Evolutionary conservation across 768 basidiomycete genomes (phyloP).

Genomic region (Panaeolus papilionaceus): DNA sequence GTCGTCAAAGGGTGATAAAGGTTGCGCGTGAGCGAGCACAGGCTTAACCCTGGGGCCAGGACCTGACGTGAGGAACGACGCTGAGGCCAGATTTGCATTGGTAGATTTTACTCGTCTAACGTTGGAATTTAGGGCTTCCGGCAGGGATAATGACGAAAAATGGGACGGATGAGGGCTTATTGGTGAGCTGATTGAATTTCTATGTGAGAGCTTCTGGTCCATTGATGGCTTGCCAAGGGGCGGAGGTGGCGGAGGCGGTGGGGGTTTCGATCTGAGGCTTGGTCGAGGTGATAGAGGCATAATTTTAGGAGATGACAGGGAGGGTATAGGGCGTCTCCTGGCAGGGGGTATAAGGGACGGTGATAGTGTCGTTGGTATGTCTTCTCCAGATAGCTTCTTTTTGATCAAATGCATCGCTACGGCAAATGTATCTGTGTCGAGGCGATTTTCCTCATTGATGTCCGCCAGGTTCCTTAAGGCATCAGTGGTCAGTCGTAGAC

Average conservation of each 20-base stretch:
- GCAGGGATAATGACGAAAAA: conserved; percentile 10
- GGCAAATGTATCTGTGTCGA: conserved; percentile 45
- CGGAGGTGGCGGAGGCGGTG: conserved; percentile 18
- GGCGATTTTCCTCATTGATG: conserved; percentile 38
- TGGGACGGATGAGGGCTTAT: neutral
- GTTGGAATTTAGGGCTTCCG: neutral
- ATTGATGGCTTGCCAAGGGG: neutral
- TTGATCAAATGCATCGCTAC: conserved; percentile 44
- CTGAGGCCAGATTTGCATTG: conserved; percentile 7
- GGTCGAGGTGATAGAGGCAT: neutral
- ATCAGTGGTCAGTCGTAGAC: neutral
- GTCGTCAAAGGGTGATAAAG: conserved; percentile 32
- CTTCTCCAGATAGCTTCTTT: conserved; percentile 36
- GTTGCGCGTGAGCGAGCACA: neutral
- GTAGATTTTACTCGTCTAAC: neutral
- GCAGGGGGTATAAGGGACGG: conserved; percentile 39
- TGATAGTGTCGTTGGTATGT: conserved; percentile 40
- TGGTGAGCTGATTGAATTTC: conserved; percentile 8
- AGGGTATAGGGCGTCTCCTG: conserved; percentile 19
- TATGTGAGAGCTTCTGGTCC: neutral
- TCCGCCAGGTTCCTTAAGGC: conserved; percentile 41
- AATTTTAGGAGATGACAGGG: conserved; percentile 1
- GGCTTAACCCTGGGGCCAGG: conserved; percentile 15
- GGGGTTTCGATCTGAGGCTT: conserved; percentile 13
- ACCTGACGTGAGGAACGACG: conserved; percentile 19